Base-by-base conservation (phyloP, 2,329 filamentous ascomycete genomes). In the Podosphaera fusca region DNA sequence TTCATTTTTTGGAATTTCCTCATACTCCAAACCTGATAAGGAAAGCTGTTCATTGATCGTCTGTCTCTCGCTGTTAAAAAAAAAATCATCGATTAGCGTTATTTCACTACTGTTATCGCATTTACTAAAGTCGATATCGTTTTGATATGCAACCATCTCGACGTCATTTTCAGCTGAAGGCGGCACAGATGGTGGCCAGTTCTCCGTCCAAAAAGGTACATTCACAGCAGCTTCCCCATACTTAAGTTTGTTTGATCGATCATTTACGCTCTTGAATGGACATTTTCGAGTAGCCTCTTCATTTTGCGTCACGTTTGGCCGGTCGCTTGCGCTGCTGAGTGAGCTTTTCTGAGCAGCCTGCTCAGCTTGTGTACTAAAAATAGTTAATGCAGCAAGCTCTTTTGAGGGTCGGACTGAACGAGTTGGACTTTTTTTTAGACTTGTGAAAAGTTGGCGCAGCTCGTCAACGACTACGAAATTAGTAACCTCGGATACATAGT, bases 361-460 rank as follows among this genome's bases (percentile, higher is more conserved):
- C 62, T 79, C 77, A 45, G 75, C 74, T 52, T 74, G 74, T 31
- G 75, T 72, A 60, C 74, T 77, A 58, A 86, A 78, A 30, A 95
- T 73, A 0, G 88, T 88, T 45, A 89, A 77, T 55, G 87, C 82
- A 33, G 88, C 88, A 38, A 95, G 75, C 61, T 87, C 80, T 63
- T 84, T 82, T 2, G 82, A 81, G 1, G 88, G 88, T 49, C 75
- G 79, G 35, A 89, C 80, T 14, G 77, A 81, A 9, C 74, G 70
- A 46, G 75, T 72, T 3, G 77, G 71, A 1, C 83, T 81, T 1
- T 73, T 76, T 59, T 84, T 81, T 66, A 95, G 80, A 58, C 80
- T 76, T 8, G 76, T 68, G 65, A 94, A 95, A 0, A 95, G 72
- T 2, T 70, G 72, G 33, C 76, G 76, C 46, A 95, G 74, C 67